Percentiles rank a stretch among this genome's conserved stretches.
phyloP scores from a whole-genome alignment of 139 green algal species.

The Coccomyxa sp. region DNA sequence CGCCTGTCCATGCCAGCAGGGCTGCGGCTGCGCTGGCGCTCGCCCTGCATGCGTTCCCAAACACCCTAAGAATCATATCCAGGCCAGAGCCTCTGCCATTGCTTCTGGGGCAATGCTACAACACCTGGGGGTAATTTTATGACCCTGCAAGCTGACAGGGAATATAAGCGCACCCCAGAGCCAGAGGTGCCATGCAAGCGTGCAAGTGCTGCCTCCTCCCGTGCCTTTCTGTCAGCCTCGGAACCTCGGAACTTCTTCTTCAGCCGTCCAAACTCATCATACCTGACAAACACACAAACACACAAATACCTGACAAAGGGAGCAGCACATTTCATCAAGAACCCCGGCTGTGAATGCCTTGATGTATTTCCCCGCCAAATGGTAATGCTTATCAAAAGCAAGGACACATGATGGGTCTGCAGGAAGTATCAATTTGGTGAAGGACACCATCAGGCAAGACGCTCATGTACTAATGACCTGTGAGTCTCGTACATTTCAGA shows the following conservation, averaged over 20 bases:
- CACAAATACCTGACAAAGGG: slow-evolving; percentile 47
- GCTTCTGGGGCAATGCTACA: background rate
- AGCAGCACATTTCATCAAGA: background rate
- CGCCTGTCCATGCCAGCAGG: too few species aligned
- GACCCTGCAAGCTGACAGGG: background rate
- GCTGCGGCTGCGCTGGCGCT: too few species aligned
- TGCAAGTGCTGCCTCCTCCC: slow-evolving; percentile 67
- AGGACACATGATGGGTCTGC: too few species aligned
- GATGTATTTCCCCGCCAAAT: too few species aligned
- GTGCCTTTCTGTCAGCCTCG: slow-evolving; percentile 42
- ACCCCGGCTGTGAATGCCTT: too few species aligned
- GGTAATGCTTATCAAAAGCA: too few species aligned
- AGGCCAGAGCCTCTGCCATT: too few species aligned
- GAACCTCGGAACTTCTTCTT: slow-evolving; percentile 53
- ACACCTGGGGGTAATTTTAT: background rate
- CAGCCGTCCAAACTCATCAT: slow-evolving; percentile 75
- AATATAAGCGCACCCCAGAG: background rate
- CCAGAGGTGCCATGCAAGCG: slow-evolving; percentile 37
- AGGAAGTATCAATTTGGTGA: too few species aligned
- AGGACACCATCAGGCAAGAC: background rate
- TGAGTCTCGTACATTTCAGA: slow-evolving; percentile 1
- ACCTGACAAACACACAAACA: too few species aligned
- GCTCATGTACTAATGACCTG: background rate
- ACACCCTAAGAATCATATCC: too few species aligned
- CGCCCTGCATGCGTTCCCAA: too few species aligned